Evolutionary conservation across 768 basidiomycete species (phyloP).

Genomic region (Naematelia aurantialba): DNA sequence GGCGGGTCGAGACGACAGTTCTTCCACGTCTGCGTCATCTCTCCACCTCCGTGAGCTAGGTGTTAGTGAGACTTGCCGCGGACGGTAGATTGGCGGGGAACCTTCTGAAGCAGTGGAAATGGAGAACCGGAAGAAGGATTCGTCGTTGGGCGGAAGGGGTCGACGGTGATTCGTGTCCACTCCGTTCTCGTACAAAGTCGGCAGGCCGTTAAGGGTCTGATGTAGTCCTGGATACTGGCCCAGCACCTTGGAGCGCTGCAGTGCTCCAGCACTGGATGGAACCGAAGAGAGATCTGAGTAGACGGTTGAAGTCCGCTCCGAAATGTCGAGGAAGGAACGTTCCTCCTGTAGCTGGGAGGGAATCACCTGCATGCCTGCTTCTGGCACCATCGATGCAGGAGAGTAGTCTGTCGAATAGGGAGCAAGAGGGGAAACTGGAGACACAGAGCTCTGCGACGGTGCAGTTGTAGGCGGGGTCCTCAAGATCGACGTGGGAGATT

Average conservation of each 20-base stretch:
- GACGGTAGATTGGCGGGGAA: neutral
- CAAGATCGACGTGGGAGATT: neutral
- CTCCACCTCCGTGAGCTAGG: neutral
- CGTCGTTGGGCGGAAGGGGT: neutral
- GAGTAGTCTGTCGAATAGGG: no score
- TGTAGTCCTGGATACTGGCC: neutral
- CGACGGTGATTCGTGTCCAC: neutral
- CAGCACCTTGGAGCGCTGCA: neutral
- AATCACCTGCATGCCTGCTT: no score
- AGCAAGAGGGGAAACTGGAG: neutral
- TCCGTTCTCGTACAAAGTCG: neutral
- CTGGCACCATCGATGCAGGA: no score
- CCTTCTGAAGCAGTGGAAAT: neutral
- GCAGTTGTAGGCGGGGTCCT: neutral
- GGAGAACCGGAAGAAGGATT: conserved; percentile 4
- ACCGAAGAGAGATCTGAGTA: neutral
- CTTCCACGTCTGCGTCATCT: neutral
- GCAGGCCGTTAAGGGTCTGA: neutral
- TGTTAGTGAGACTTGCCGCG: neutral
- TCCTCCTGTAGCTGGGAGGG: neutral
- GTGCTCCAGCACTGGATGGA: neutral
- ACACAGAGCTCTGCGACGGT: neutral
- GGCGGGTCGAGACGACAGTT: neutral
- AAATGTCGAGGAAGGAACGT: neutral
- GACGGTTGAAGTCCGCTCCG: neutral